Evolutionary conservation across 2,329 filamentous ascomycete species (phyloP).

Genomic region (Paramyrothecium sp.): DNA sequence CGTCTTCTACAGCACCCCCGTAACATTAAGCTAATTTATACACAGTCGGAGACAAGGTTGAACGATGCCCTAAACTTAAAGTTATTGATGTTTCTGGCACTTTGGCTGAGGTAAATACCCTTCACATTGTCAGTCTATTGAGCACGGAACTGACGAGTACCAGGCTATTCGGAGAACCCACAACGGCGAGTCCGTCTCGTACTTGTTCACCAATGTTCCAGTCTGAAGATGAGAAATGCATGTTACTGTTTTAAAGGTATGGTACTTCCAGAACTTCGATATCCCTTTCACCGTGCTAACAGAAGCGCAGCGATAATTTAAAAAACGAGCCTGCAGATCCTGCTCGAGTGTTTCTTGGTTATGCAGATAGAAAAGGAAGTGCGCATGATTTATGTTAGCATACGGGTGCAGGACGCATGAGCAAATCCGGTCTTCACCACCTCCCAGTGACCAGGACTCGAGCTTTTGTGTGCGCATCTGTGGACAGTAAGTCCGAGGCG

Average conservation of each 20-base stretch:
- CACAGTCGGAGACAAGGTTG: constrained; percentile 70
- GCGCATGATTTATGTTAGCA: too few relatives aligned
- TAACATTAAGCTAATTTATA: constrained; percentile 7
- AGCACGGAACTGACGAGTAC: constrained; percentile 7
- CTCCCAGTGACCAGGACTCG: too few relatives aligned
- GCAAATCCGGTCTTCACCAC: too few relatives aligned
- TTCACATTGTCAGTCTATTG: neutral
- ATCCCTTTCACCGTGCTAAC: neutral
- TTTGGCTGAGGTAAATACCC: constrained; percentile 52
- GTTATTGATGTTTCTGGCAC: constrained; percentile 92
- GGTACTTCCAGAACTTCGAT: neutral
- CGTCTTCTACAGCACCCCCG: neutral
- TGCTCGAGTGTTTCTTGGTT: too few relatives aligned
- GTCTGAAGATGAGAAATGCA: constrained; percentile 26
- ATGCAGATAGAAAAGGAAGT: too few relatives aligned
- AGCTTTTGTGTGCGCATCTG: too few relatives aligned
- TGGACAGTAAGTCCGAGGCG: too few relatives aligned
- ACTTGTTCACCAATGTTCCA: constrained; percentile 67
- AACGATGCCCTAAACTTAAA: constrained; percentile 74
- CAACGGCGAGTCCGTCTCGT: constrained; percentile 64
- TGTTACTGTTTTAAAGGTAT: neutral
- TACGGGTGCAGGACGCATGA: too few relatives aligned
- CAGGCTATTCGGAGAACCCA: constrained; percentile 67
- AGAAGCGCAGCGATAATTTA: too few relatives aligned
- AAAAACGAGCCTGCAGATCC: too few relatives aligned